phyloP scores from a whole-genome alignment of 1,284 basidiomycete genomes.

The Leccinum fuscescens region DNA sequence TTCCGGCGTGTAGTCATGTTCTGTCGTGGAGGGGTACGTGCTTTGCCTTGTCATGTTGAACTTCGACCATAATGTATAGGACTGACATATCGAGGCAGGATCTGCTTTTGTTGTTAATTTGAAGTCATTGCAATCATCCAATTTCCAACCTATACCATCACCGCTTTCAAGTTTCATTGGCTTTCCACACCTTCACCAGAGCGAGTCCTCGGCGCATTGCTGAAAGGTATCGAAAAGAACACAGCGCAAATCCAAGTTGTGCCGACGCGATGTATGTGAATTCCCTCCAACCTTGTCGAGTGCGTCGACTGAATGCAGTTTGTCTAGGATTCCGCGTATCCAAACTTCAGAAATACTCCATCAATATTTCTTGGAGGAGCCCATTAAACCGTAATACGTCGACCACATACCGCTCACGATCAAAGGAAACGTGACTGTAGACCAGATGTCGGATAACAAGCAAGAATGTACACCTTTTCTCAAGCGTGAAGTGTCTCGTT shows the following conservation, averaged over 20 bases:
- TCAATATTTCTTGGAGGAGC: neutral
- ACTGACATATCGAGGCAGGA: neutral
- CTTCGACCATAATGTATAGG: neutral
- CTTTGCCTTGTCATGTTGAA: constrained; percentile 14
- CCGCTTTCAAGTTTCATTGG: neutral
- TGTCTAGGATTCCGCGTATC: too few relatives aligned
- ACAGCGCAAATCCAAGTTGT: neutral
- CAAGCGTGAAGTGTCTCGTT: neutral
- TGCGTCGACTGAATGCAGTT: neutral
- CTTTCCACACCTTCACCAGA: neutral
- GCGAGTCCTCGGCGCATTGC: neutral
- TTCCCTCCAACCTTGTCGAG: neutral
- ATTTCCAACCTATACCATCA: constrained; percentile 38
- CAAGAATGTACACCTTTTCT: neutral
- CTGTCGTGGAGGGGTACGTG: constrained; percentile 90
- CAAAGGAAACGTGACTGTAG: neutral
- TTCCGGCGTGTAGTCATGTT: constrained; percentile 49
- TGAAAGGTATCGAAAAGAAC: neutral
- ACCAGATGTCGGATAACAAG: neutral
- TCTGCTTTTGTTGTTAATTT: constrained; percentile 35
- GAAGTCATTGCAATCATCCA: constrained; percentile 98
- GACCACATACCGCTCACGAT: neutral
- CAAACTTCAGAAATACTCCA: neutral
- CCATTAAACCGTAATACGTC: neutral
- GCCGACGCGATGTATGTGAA: neutral